phyloP scores from a whole-genome alignment of 257 asterid genomes.

The Solanum neorickii region DNA sequence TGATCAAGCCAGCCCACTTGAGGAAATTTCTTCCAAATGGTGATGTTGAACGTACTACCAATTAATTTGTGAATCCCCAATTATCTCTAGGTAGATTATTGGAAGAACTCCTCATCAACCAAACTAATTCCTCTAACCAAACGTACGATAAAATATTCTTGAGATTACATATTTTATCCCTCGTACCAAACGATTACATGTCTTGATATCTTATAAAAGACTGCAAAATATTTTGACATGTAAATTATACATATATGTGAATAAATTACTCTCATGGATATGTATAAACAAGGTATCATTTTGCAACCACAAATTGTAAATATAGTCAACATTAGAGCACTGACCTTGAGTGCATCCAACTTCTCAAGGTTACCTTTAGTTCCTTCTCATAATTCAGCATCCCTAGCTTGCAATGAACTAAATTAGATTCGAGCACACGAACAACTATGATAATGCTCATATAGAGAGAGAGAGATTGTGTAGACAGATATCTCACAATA shows the following conservation, averaged over 20 bases:
- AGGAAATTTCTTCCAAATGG: not conserved
- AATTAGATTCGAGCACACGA: not conserved
- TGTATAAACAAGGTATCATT: not conserved
- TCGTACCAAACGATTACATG: not conserved
- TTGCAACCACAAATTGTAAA: not conserved
- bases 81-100: not conserved
- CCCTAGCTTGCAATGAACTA: not conserved
- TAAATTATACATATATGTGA: not conserved
- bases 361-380: not conserved
- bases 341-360: not conserved
- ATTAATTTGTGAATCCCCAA: not conserved
- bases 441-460: not conserved
- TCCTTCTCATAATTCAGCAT: not conserved
- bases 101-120: not conserved
- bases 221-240: not conserved
- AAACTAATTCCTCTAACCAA: not conserved
- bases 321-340: not conserved
- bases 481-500: no score
- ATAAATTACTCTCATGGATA: not conserved
- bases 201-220: no score
- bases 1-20: not conserved
- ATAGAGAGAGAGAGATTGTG: not conserved
- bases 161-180: not conserved
- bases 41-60: not conserved
- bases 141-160: no score